Conservation (phyloP, 306 rosid genomes). For the Vigna unguiculata region DNA sequence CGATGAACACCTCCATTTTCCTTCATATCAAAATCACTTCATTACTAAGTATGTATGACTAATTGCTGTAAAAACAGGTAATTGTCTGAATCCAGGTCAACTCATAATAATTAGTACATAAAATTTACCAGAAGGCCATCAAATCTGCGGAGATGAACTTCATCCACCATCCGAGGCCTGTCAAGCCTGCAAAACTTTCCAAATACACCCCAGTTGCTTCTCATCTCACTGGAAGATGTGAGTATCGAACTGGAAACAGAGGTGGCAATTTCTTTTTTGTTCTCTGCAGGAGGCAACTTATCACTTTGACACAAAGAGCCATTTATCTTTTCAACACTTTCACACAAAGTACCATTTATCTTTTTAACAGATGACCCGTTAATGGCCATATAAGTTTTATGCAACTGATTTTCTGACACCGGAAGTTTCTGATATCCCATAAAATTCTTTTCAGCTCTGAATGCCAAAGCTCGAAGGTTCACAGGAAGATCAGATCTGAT, state of each 20-base stretch:
- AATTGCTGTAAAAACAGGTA: neutral
- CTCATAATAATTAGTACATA: constrained; percentile 32
- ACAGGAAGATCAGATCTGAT: constrained; percentile 95
- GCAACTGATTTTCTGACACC: constrained; percentile 42
- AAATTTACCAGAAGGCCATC: constrained; percentile 81
- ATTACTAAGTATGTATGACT: constrained; percentile 32
- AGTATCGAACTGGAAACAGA: constrained; percentile 55
- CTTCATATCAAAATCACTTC: constrained; percentile 59
- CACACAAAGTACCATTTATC: constrained; percentile 49
- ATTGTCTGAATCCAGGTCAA: constrained; percentile 24
- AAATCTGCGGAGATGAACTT: constrained; percentile 94
- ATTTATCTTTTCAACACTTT: constrained; percentile 51
- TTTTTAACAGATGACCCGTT: constrained; percentile 50
- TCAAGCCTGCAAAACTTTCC: constrained; percentile 85
- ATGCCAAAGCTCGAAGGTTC: constrained; percentile 88
- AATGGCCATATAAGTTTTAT: constrained; percentile 41
- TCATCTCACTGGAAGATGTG: constrained; percentile 56
- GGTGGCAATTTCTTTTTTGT: constrained; percentile 50
- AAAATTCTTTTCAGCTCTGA: constrained; percentile 72
- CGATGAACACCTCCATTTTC: constrained; percentile 97
- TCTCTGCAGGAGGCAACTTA: constrained; percentile 50
- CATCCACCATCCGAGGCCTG: constrained; percentile 77
- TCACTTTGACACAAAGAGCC: constrained; percentile 52
- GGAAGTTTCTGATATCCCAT: constrained; percentile 54
- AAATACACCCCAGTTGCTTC: constrained; percentile 71